Evolutionary conservation across 768 basidiomycete species (phyloP).

Genomic region (Pisolithus microcarpus): DNA sequence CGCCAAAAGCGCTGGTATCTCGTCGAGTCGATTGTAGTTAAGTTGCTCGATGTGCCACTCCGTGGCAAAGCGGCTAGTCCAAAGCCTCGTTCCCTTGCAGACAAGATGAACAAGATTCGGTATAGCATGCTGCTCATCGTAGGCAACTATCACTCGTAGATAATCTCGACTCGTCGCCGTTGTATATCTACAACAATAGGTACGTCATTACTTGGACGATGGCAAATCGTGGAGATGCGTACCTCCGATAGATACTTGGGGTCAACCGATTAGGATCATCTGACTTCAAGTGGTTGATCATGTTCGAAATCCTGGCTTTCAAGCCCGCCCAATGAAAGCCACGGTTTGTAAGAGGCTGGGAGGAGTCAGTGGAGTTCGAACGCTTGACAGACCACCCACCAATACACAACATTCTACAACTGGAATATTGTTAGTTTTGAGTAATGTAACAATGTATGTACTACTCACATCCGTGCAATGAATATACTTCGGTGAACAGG

Average conservation of each 20-base stretch:
- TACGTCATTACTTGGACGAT: too few species aligned
- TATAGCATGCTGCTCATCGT: not conserved
- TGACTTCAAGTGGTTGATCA: conserved; percentile 8
- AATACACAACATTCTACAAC: conserved; percentile 43
- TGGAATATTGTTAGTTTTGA: conserved; percentile 14
- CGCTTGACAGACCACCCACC: conserved; percentile 28
- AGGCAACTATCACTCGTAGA: conserved; percentile 9
- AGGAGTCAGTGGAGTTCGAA: not conserved
- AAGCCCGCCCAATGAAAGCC: not conserved
- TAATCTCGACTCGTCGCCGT: not conserved
- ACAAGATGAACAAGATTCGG: conserved; percentile 22
- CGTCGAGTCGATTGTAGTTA: conserved; percentile 22
- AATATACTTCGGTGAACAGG: conserved; percentile 30
- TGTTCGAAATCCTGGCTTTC: conserved; percentile 1
- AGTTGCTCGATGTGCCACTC: conserved; percentile 22
- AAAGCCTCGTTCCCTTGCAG: conserved; percentile 5
- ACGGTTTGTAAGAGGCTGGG: conserved; percentile 33
- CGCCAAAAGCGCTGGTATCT: conserved; percentile 26
- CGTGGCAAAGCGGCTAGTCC: not conserved
- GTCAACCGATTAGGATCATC: not conserved
- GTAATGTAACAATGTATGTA: not conserved
- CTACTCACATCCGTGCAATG: conserved; percentile 42
- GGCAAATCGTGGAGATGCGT: conserved; percentile 1
- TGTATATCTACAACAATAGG: not conserved
- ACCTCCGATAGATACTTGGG: conserved; percentile 8